A percentile compares a stretch with the other conserved stretches of the same genome.
Conservation (phyloP, 192 early-diverging fungal genomes). For the Dimargaris verticillata region DNA sequence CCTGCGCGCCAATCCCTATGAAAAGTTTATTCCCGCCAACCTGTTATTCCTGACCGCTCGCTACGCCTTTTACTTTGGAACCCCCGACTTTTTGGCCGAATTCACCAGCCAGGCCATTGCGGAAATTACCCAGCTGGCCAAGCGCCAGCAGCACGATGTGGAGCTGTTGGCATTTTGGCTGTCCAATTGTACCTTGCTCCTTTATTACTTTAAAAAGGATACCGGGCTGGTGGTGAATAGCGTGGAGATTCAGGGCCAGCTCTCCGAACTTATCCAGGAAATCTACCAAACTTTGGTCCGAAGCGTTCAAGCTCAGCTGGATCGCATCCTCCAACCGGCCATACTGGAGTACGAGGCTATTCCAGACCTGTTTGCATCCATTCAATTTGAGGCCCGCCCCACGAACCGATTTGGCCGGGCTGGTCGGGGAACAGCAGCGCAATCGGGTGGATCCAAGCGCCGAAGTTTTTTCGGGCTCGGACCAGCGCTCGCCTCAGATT, state of each 20-base stretch:
- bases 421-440: too few relatives aligned
- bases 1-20: constrained; percentile 21
- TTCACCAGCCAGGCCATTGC: constrained; percentile 41
- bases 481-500: not conserved
- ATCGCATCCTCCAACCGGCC: constrained; percentile 43
- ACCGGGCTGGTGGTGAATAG: constrained; percentile 48
- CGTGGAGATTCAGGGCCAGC: constrained; percentile 51
- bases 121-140: constrained; percentile 34
- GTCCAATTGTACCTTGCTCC: constrained; percentile 61
- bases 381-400: constrained; percentile 19
- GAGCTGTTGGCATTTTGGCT: constrained; percentile 67
- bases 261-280: constrained; percentile 68
- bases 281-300: constrained; percentile 44
- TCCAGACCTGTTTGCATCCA: constrained; percentile 35
- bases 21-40: constrained; percentile 64
- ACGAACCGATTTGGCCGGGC: not conserved
- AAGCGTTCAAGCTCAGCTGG: constrained; percentile 46
- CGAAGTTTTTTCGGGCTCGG: constrained; percentile 3
- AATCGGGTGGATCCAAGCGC: not conserved
- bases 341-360: constrained; percentile 57
- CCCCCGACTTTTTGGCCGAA: constrained; percentile 50
- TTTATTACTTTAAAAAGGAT: constrained; percentile 82
- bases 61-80: constrained; percentile 70
- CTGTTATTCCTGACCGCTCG: constrained; percentile 75
- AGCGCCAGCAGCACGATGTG: constrained; percentile 34